These are phyloP conservation scores for Calonectria multiphialidica DNA, from an alignment of 2,329 filamentous ascomycete genomes.

Conservation along the genomic window DNA sequence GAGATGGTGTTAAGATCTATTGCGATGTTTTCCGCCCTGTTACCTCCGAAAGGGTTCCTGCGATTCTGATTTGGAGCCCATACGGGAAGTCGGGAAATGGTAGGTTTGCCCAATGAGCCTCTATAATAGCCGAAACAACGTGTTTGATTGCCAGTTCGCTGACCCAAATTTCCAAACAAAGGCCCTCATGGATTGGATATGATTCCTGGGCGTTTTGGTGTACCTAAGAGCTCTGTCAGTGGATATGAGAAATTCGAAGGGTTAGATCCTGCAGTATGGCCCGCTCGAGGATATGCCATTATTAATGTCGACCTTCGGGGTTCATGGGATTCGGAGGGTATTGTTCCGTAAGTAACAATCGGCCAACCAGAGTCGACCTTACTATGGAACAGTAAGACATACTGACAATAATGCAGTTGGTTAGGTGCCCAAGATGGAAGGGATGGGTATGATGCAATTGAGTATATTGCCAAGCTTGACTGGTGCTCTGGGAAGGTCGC, in stretches of 20 bases:
- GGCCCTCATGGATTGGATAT: background rate
- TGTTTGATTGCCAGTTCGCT: background rate
- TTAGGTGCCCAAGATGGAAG: background rate
- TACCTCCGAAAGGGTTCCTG: background rate
- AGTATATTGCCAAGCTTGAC: constrained; percentile 10
- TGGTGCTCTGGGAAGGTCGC: constrained; percentile 8
- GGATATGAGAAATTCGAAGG: constrained; percentile 16
- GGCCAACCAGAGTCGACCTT: too few species aligned
- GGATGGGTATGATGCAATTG: constrained; percentile 10
- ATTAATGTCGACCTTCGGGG: constrained; percentile 9
- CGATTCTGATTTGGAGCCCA: background rate
- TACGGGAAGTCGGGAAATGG: constrained; percentile 1
- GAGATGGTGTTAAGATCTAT: background rate
- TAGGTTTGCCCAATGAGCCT: too few species aligned
- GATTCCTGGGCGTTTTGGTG: constrained; percentile 9
- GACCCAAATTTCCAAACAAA: background rate
- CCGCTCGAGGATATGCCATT: constrained; percentile 21
- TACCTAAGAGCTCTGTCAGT: background rate
- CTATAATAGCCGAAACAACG: background rate
- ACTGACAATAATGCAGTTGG: background rate
- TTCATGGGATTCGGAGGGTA: constrained; percentile 6
- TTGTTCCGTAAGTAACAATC: background rate
- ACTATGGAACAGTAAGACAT: background rate
- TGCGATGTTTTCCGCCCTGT: background rate
- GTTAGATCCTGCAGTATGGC: constrained; percentile 22